A percentile compares a stretch with the other conserved stretches of the same genome.
Evolutionary conservation across 2,329 filamentous ascomycete species (phyloP).

Genomic region (Knoxdaviesia capensis): DNA sequence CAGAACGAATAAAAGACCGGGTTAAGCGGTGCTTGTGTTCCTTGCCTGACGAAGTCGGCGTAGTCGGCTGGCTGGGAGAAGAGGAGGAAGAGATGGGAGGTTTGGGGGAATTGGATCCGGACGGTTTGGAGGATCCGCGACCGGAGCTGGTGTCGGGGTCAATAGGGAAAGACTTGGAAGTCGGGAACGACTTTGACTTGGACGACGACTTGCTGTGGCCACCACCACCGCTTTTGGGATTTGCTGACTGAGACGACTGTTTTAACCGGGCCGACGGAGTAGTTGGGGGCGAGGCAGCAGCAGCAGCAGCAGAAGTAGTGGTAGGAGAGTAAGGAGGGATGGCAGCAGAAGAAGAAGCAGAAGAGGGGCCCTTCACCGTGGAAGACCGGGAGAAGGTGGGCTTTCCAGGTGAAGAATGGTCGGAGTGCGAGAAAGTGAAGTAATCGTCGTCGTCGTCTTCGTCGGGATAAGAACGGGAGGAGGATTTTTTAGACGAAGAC

Average conservation of each 20-base stretch:
- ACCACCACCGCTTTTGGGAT: too few species aligned
- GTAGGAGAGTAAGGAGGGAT: background rate
- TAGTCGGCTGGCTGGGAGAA: slow-evolving; percentile 14
- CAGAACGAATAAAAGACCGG: slow-evolving; percentile 24
- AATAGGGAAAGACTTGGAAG: too few species aligned
- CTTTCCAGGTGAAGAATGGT: slow-evolving; percentile 2
- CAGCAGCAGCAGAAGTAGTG: background rate
- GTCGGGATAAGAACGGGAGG: slow-evolving; percentile 1
- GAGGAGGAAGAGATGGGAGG: slow-evolving; percentile 9
- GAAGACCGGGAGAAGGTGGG: background rate
- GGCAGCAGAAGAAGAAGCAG: background rate
- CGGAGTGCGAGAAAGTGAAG: background rate
- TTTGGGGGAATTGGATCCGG: background rate
- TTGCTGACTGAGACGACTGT: too few species aligned
- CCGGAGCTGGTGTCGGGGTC: too few species aligned
- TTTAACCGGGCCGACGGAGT: background rate
- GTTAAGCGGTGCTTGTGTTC: slow-evolving; percentile 20
- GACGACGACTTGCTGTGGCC: too few species aligned
- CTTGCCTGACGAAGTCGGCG: slow-evolving; percentile 10
- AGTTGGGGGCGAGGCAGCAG: background rate
- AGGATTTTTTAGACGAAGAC: slow-evolving; percentile 2
- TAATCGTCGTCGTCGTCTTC: background rate
- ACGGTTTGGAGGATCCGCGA: too few species aligned
- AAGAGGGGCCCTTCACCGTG: background rate
- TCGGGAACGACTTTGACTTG: too few species aligned